Conservation (phyloP, 192 early-diverging fungal species). For the Lobosporangium transversale region DNA sequence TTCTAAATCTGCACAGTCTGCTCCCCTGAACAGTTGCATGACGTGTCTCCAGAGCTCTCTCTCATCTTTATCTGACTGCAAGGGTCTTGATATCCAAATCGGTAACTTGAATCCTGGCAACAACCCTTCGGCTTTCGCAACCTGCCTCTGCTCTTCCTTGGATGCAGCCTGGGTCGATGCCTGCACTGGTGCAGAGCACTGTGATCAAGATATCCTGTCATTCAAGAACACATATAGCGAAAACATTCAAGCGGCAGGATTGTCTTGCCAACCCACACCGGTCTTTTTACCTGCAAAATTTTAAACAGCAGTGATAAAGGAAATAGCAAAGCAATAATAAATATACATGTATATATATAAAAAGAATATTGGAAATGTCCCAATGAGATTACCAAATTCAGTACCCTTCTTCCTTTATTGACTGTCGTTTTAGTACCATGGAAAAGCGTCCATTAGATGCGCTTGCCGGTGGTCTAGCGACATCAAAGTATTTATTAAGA, state of each 20-base stretch:
- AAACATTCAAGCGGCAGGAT: slow-evolving; percentile 24
- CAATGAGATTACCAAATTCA: too few relatives aligned
- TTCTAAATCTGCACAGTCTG: slow-evolving; percentile 29
- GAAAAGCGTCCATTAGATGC: too few relatives aligned
- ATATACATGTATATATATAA: background rate
- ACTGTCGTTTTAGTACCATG: too few relatives aligned
- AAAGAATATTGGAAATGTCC: too few relatives aligned
- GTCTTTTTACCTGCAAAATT: background rate
- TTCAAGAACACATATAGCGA: slow-evolving; percentile 17
- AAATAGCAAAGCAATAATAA: background rate
- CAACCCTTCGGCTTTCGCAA: slow-evolving; percentile 8
- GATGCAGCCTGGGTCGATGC: slow-evolving; percentile 33
- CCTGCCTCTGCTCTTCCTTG: slow-evolving; percentile 32
- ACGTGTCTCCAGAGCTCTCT: slow-evolving; percentile 27
- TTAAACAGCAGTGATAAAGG: background rate
- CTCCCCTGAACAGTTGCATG: slow-evolving; percentile 8
- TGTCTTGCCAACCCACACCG: slow-evolving; percentile 12
- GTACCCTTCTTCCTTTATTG: too few relatives aligned
- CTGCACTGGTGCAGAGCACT: slow-evolving; percentile 5
- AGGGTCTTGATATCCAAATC: slow-evolving; percentile 17
- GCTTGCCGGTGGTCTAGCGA: too few relatives aligned
- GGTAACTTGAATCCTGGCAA: background rate
- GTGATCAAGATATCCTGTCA: slow-evolving; percentile 10
- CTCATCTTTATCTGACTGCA: slow-evolving; percentile 19
- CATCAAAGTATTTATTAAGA: too few relatives aligned